Evolutionary conservation across 306 rosid genomes (phyloP).

Genomic region (Malus sylvestris): DNA sequence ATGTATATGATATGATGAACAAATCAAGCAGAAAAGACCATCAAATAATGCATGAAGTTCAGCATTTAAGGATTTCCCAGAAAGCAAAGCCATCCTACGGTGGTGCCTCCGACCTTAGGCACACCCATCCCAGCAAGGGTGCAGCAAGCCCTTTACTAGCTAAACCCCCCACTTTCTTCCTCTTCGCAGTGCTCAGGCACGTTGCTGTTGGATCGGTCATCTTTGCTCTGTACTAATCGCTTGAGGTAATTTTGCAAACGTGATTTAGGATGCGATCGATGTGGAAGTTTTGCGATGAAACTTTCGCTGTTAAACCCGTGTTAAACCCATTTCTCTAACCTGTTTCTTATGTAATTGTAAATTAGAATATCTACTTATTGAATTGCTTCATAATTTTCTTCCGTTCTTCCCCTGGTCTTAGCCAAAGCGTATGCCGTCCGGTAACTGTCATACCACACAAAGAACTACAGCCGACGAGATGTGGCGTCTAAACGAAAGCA

Average conservation of each 20-base stretch:
- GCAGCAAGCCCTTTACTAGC: constrained; percentile 14
- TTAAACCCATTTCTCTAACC: neutral
- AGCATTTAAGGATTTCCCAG: neutral
- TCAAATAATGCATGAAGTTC: constrained; percentile 21
- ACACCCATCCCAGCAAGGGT: constrained; percentile 1
- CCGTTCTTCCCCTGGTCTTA: neutral
- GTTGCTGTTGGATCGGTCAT: constrained; percentile 23
- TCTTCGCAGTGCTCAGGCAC: constrained; percentile 15
- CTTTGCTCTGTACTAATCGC: constrained; percentile 10
- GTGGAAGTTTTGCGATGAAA: neutral
- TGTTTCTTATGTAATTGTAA: neutral
- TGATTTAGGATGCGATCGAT: neutral
- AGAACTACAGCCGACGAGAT: neutral
- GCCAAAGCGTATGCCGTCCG: neutral
- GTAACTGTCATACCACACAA: neutral
- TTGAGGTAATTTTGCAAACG: neutral
- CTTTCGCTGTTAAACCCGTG: neutral
- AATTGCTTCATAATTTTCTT: neutral
- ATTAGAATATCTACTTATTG: neutral
- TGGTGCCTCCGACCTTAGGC: constrained; percentile 27
- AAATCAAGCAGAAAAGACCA: constrained; percentile 18
- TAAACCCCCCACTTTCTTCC: constrained; percentile 17
- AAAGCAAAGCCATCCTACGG: constrained; percentile 23
- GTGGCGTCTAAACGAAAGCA: neutral
- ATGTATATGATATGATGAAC: neutral